Evolutionary conservation across 805 yeast species (phyloP), one percentile per base, ranked within the genome.

Genomic region (Candida xyloterini): DNA sequence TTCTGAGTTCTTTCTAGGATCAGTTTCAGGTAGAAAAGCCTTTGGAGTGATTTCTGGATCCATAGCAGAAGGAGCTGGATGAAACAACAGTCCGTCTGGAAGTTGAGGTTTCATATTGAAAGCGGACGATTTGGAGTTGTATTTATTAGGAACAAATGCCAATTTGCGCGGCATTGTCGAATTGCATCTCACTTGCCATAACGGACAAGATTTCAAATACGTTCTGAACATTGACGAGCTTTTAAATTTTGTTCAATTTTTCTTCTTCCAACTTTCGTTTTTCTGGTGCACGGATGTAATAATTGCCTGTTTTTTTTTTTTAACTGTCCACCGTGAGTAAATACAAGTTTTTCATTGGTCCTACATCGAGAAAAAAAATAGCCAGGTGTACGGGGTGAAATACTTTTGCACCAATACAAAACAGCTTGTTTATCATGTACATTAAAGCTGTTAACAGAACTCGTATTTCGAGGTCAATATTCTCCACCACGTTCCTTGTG

Each of bases 401-500:
- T 11, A 31, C 24, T 31, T 32, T 38, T 38, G 20, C 29, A 31
- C 22, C 13, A 21, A 13, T 30, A 27, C 35, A 30, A 4, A 23
- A 20, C 16, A 14, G 23, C 28, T 38, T 27, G 27, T 38, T 31
- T 44, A 48, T 15, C 30, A 78, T 78, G 82, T 74, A 67, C 52
- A 66, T 78, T 44, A 77, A 68, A 61, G 85, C 86, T 9, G 67
- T 78, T 4, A 70, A 71, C 34, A 70, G 84, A 55, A 68, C 70
- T 40, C 66, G 66, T 46, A 65, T 83, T 36, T 81, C 88, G 15
- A 72, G 74, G 33, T 80, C 86, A 10, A 66, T 84, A 43, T 84
- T 84, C 61, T 76, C 82, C 16, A 78, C 88, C 14, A 83, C 93
- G 0, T 83, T 83, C 47, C 71, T 82, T n/a, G 77, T 84, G 21